Evolutionary conservation across 2,329 filamentous ascomycete genomes (phyloP).

Genomic region (Fusarium sp.): DNA sequence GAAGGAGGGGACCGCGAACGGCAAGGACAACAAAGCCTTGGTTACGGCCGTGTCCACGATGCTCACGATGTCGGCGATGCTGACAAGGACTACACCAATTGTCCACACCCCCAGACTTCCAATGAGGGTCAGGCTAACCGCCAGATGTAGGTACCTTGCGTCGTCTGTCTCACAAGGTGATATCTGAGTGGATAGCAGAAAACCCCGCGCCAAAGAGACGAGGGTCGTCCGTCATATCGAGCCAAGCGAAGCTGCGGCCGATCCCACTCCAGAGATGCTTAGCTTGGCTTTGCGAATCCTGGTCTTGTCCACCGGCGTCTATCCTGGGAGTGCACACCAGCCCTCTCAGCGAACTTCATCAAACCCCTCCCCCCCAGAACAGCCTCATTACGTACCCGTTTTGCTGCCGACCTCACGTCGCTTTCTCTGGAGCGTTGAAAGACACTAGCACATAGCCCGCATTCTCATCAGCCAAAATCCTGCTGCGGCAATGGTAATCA

Average conservation of each 20-base stretch:
- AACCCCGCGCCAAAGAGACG: conserved; percentile 31
- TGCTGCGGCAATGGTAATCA: conserved; percentile 26
- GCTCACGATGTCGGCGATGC: conserved; percentile 3
- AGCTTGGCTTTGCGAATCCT: conserved; percentile 27
- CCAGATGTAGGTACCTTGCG: conserved; percentile 31
- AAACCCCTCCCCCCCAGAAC: conserved; percentile 22
- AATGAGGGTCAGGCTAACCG: conserved; percentile 17
- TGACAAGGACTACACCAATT: conserved; percentile 8
- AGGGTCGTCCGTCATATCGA: conserved; percentile 18
- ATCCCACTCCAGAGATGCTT: conserved; percentile 33
- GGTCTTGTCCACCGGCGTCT: conserved; percentile 25
- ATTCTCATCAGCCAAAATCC: conserved; percentile 3
- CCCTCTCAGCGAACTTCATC: conserved; percentile 8
- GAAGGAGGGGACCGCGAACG: conserved; percentile 7
- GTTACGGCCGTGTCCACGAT: not conserved
- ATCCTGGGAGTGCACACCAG: conserved; percentile 17
- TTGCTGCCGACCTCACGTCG: conserved; percentile 13
- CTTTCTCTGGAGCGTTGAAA: not conserved
- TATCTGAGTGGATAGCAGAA: conserved; percentile 34
- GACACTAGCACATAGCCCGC: conserved; percentile 1
- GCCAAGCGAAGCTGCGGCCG: conserved; percentile 29
- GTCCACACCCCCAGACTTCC: conserved; percentile 23
- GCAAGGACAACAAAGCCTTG: not conserved
- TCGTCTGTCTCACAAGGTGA: conserved; percentile 32
- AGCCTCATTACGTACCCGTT: conserved; percentile 36